phyloP scores from a whole-genome alignment of 352 stramenopile genomes.

The Phytophthora vignae region DNA sequence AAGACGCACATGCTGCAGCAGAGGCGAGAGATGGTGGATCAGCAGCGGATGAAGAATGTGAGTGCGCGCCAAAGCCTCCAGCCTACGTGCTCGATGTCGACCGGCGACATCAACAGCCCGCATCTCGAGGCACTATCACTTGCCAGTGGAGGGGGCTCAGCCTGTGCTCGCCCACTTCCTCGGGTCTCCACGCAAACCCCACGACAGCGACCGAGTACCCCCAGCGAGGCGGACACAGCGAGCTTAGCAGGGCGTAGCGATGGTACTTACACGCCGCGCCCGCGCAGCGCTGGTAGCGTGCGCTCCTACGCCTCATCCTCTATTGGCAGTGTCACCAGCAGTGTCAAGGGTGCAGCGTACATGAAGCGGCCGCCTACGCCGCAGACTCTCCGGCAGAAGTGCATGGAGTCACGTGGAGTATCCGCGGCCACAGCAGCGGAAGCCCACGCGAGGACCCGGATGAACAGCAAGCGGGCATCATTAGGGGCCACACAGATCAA shows the following conservation, averaged over 20 bases:
- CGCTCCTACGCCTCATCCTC: conserved; percentile 39
- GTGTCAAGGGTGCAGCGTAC: conserved; percentile 63
- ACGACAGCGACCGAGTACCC: conserved; percentile 11
- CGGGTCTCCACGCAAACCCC: conserved; percentile 6
- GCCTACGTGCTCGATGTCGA: conserved; percentile 43
- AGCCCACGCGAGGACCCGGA: conserved; percentile 23
- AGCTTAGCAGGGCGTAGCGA: conserved; percentile 23
- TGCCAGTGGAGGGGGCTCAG: conserved; percentile 13
- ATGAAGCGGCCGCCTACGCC: conserved; percentile 64
- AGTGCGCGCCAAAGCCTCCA: conserved; percentile 23
- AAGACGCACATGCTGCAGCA: conserved; percentile 73
- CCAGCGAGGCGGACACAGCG: conserved; percentile 17
- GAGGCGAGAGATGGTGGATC: conserved; percentile 57
- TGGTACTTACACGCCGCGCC: conserved; percentile 28
- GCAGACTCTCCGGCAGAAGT: conserved; percentile 75
- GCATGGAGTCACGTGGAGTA: conserved; percentile 59
- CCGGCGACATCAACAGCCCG: conserved; percentile 45
- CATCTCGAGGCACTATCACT: conserved; percentile 37
- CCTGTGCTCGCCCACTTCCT: conserved; percentile 5
- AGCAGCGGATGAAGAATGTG: conserved; percentile 33
- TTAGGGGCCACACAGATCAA: conserved; percentile 16
- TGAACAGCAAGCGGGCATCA: conserved; percentile 48
- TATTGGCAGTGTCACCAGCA: conserved; percentile 28
- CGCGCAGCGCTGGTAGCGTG: conserved; percentile 67
- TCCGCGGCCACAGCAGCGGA: conserved; percentile 19